Evolutionary conservation across 164 flowering plant genomes (phyloP).

Genomic region (Liriodendron chinense): DNA sequence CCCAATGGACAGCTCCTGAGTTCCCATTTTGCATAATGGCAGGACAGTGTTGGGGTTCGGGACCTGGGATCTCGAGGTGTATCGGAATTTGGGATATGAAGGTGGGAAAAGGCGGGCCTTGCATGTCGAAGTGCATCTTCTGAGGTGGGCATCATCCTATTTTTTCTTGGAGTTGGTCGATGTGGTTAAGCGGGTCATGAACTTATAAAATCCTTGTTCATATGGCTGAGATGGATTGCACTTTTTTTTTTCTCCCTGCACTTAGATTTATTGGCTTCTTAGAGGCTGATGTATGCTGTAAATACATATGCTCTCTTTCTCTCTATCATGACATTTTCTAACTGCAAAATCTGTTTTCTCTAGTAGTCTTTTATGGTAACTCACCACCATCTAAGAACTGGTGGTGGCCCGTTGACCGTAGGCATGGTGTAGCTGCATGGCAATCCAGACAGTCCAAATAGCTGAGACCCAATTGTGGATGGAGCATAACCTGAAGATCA

Average conservation of each 20-base stretch:
- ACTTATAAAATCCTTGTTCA: conserved; percentile 1
- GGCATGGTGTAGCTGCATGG: too few species aligned
- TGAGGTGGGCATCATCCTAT: not conserved
- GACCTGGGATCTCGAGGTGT: not conserved
- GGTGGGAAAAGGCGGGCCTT: not conserved
- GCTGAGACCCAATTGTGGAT: too few species aligned
- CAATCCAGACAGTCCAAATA: too few species aligned
- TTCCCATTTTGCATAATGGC: not conserved
- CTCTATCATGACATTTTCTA: not conserved
- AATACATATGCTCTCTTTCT: not conserved
- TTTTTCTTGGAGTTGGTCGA: not conserved
- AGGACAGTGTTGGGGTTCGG: not conserved
- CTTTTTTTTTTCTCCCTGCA: not conserved
- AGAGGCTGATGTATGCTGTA: not conserved
- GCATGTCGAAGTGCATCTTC: not conserved
- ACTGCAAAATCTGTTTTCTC: not conserved
- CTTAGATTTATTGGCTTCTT: not conserved
- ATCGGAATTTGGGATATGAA: not conserved
- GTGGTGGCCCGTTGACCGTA: not conserved
- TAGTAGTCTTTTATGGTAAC: not conserved
- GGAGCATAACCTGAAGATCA: too few species aligned
- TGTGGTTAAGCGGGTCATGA: not conserved
- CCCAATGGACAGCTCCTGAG: conserved; percentile 45
- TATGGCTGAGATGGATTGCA: not conserved
- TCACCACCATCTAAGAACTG: not conserved